Evolutionary conservation across 305 asterid genomes (phyloP).

Genomic region (Fraxinus paxiana): DNA sequence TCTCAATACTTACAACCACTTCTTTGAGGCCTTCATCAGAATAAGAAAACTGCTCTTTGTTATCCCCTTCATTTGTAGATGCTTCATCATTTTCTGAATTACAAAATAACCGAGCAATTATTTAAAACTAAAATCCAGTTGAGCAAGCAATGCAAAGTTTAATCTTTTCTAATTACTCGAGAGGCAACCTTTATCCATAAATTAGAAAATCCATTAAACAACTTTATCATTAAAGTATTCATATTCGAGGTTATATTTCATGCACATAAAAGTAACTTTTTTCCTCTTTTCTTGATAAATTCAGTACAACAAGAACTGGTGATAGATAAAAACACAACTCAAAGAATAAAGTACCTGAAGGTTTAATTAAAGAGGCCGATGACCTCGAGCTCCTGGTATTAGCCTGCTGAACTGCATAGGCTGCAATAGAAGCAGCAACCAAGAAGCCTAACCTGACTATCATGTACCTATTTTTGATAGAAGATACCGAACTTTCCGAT

Average conservation of each 20-base stretch:
- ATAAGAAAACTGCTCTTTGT: constrained; percentile 34
- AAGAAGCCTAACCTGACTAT: constrained; percentile 80
- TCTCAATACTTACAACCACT: constrained; percentile 39
- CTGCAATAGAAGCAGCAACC: constrained; percentile 72
- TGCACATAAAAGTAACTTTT: background rate
- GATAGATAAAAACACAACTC: background rate
- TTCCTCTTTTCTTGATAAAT: background rate
- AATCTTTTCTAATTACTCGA: background rate
- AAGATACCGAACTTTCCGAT: constrained; percentile 42
- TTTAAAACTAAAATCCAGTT: constrained; percentile 7
- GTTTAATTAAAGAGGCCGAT: constrained; percentile 33
- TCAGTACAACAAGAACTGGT: background rate
- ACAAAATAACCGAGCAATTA: constrained; percentile 16
- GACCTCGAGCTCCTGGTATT: constrained; percentile 41
- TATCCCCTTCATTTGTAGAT: constrained; percentile 33
- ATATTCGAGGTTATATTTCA: background rate
- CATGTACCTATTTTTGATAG: constrained; percentile 53
- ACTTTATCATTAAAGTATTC: background rate
- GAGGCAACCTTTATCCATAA: background rate
- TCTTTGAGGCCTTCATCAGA: constrained; percentile 51
- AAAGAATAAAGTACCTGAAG: constrained; percentile 33
- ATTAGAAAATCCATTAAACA: background rate
- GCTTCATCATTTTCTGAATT: constrained; percentile 51
- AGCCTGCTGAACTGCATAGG: constrained; percentile 69
- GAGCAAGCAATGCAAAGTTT: background rate